Conservation (phyloP, 1,284 basidiomycete species). For the Sanghuangporus weigelae region DNA sequence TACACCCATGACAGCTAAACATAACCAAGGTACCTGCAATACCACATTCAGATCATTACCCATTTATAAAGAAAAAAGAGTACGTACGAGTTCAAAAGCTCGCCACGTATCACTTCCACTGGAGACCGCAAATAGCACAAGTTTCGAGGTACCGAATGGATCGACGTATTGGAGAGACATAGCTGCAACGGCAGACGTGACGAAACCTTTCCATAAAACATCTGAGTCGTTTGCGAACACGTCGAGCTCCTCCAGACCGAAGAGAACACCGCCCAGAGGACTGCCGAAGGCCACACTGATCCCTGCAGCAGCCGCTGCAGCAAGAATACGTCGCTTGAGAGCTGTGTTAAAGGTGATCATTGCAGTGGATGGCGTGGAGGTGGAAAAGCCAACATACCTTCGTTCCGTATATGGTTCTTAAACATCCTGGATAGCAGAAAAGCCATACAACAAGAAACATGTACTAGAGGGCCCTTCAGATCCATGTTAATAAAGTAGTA, state of each 20-base stretch:
- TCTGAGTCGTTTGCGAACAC: slow-evolving; percentile 64
- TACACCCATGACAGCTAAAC: slow-evolving; percentile 56
- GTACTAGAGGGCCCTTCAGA: slow-evolving; percentile 59
- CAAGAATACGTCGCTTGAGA: slow-evolving; percentile 61
- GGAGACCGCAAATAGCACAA: slow-evolving; percentile 70
- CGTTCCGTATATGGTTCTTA: slow-evolving; percentile 52
- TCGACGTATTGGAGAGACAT: slow-evolving; percentile 68
- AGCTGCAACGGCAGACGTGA: slow-evolving; percentile 67
- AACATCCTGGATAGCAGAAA: slow-evolving; percentile 51
- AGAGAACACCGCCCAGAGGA: slow-evolving; percentile 69
- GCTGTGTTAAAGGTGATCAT: slow-evolving; percentile 31
- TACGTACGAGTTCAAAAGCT: slow-evolving; percentile 60
- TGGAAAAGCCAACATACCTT: slow-evolving; percentile 36
- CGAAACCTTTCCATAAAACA: slow-evolving; percentile 73
- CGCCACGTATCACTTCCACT: slow-evolving; percentile 57
- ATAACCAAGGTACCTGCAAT: slow-evolving; percentile 58
- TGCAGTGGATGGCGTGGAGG: not conserved
- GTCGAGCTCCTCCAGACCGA: slow-evolving; percentile 69
- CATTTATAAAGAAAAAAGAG: slow-evolving; percentile 1
- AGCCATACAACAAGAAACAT: slow-evolving; percentile 67
- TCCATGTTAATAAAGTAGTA: not conserved
- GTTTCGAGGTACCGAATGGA: slow-evolving; percentile 67
- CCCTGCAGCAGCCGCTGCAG: slow-evolving; percentile 66
- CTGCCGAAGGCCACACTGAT: slow-evolving; percentile 75
- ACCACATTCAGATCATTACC: not conserved